These are phyloP conservation scores for Globisporangium canariense DNA, from an alignment of 352 stramenopile genomes.

Conservation along the genomic window DNA sequence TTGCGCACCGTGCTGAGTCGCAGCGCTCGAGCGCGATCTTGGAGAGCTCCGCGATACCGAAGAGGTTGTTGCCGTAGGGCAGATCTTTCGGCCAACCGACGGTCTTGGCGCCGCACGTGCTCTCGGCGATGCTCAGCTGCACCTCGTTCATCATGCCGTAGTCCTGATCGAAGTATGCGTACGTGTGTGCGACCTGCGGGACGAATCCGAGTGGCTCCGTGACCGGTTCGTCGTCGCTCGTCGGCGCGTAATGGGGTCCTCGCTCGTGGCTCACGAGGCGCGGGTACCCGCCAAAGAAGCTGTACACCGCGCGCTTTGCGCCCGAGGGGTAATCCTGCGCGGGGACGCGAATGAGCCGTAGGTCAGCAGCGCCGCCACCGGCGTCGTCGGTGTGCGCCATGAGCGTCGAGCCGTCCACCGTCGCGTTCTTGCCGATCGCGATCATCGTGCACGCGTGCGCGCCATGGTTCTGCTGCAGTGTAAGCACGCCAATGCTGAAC, in stretches of 20 bases:
- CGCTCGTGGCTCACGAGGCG: slow-evolving; percentile 68
- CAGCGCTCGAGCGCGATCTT: slow-evolving; percentile 90
- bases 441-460: slow-evolving; percentile 87
- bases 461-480: neutral
- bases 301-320: slow-evolving; percentile 58
- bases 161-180: slow-evolving; percentile 92
- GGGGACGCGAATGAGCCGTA: slow-evolving; percentile 89
- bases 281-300: slow-evolving; percentile 70
- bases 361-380: slow-evolving; percentile 74
- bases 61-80: slow-evolving; percentile 77
- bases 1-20: slow-evolving; percentile 71
- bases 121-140: slow-evolving; percentile 93
- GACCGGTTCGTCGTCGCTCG: slow-evolving; percentile 26
- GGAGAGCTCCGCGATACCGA: slow-evolving; percentile 89
- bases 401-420: slow-evolving; percentile 79
- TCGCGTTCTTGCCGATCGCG: slow-evolving; percentile 71
- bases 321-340: slow-evolving; percentile 55
- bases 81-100: slow-evolving; percentile 64
- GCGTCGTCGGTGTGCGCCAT: slow-evolving; percentile 88
- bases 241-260: slow-evolving; percentile 59
- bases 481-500: neutral
- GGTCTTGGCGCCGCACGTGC: slow-evolving; percentile 88
- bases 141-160: slow-evolving; percentile 96
- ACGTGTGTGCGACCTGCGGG: slow-evolving; percentile 90
- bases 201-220: slow-evolving; percentile 77